phyloP scores from a whole-genome alignment of 768 basidiomycete species.

The Hygrophoropsis aurantiaca region DNA sequence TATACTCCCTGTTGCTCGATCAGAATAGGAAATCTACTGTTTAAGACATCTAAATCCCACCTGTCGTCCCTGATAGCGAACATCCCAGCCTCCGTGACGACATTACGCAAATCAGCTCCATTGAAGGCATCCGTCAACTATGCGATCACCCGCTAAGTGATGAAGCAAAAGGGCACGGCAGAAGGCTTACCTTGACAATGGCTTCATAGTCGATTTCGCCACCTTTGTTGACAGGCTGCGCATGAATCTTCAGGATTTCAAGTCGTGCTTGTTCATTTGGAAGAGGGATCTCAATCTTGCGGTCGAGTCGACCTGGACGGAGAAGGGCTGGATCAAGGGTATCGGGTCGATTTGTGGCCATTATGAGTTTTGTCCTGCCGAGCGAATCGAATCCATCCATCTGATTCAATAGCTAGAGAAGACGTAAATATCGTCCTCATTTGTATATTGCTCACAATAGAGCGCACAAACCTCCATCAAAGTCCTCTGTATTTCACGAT shows the following conservation, averaged over 20 bases:
- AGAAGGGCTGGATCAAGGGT: constrained; percentile 96
- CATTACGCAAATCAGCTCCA: constrained; percentile 94
- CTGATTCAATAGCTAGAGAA: constrained; percentile 83
- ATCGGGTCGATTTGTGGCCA: constrained; percentile 99
- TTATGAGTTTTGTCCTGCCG: constrained; percentile 94
- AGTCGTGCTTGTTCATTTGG: constrained; percentile 96
- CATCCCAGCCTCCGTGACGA: constrained; percentile 96
- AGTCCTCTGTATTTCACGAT: constrained; percentile 97
- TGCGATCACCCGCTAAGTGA: constrained; percentile 1
- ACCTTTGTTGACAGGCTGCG: constrained; percentile 88
- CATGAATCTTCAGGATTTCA: constrained; percentile 98
- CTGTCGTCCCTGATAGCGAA: constrained; percentile 97
- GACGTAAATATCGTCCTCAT: background rate
- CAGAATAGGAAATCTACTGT: background rate
- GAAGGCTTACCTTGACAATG: constrained; percentile 77
- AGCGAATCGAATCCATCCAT: constrained; percentile 99
- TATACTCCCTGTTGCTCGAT: constrained; percentile 62
- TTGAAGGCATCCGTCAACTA: constrained; percentile 91
- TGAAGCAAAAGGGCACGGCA: background rate
- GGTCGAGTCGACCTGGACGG: constrained; percentile 92
- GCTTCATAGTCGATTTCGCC: constrained; percentile 98
- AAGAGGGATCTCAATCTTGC: constrained; percentile 96
- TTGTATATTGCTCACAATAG: background rate
- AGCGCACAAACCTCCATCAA: constrained; percentile 79
- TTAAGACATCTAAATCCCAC: constrained; percentile 36